Evolutionary conservation across 345 rosid genomes (phyloP), one percentile per base, ranked within the genome.

Genomic region (Streptanthus diversifolius): DNA sequence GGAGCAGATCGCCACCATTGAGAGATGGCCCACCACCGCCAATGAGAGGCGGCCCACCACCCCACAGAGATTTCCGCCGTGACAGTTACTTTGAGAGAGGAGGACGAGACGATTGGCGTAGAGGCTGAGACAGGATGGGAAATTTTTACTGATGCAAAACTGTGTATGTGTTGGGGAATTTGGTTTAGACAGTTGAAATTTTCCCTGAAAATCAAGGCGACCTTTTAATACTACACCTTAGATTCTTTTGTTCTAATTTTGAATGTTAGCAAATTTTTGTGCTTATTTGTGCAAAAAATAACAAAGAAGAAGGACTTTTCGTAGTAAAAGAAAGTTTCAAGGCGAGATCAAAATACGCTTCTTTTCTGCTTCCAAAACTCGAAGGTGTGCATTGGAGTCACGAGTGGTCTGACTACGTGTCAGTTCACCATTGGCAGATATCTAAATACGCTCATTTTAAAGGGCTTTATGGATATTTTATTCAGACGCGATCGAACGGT

Each of bases 1-100:
- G 97, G 80, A 90, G 92, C 80, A 84, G 96, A 49, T 90, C 98
- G 0, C 98, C 95, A 0, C 68, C 61, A 58, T 6, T 82, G 37
- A 85, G 92, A 71, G 86, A 80, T 17, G 78, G 65, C 30, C 79
- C 67, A 35, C 85, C 89, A 0, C 95, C 88, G 1, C 48, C 48
- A 47, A 13, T 83, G 13, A 84, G 91, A 70, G 86, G 81, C 19
- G 79, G 49, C 39, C 79, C 61, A 29, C 63, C 68, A 1, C 83
- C 81, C 24, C 74, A 72, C 2, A 88, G 82, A 66, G 87, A 83
- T 51, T 81, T 80, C 61, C 87, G 81, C 5, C 86, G 85, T 27
- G 91, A 89, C 30, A 54, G 81, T 71, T 81, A 79, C 65, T 32
- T 86, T 74, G 90, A 82, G 7, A 76, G 88, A 19, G 90, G 81